Base-by-base conservation (phyloP, 192 early-diverging fungal species). In the Thamnidium elegans region DNA sequence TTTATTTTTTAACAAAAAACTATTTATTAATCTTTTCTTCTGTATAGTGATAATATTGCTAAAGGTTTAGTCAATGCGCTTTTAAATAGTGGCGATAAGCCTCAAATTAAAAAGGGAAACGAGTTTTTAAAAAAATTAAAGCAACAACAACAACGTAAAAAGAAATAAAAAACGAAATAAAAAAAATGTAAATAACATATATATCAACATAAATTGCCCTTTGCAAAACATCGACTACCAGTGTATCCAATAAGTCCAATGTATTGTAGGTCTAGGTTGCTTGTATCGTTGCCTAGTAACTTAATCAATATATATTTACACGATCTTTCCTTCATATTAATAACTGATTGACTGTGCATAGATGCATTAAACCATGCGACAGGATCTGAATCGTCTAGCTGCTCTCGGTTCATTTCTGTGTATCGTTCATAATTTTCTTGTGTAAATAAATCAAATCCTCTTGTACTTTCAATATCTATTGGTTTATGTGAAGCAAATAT, bases 191-290 rank as follows among this genome's bases (percentile, higher is more conserved):
- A n/a, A 11, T 45, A 44, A 50, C 36, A 19, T 21, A 26, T 31
- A 53, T 51, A 39, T 14, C 20, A 7, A 13, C 36, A 44, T 3
- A 42, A 15, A 9, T 43, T 15, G 0, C 15, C 32, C 21, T 45
- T 59, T 34, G 56, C 62, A 64, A 73, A 73, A 17, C 61, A 63
- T 13, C 71, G 44, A 43, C 62, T 31, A 6, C 71, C 71, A 48
- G 56, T 52, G 30, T 65, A 73, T 62, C 82, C 82, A 43, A 84
- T 76, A 34, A 84, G 51, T 0, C 82, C 82, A 34, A 84, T 62
- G 17, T 84, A 84, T 50, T 84, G 82, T 11, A 84, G 58, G 55
- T 84, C 82, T 76, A 84, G 79, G 67, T 84, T 84, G 34, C 81
- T 75, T 4, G 72, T 67, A 19, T 75, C 69, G 4, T 75, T 66